Percentiles rank a stretch among this genome's conserved stretches.
Conservation (phyloP, 2,329 filamentous ascomycete species). For the Sphaerostilbella broomeana region DNA sequence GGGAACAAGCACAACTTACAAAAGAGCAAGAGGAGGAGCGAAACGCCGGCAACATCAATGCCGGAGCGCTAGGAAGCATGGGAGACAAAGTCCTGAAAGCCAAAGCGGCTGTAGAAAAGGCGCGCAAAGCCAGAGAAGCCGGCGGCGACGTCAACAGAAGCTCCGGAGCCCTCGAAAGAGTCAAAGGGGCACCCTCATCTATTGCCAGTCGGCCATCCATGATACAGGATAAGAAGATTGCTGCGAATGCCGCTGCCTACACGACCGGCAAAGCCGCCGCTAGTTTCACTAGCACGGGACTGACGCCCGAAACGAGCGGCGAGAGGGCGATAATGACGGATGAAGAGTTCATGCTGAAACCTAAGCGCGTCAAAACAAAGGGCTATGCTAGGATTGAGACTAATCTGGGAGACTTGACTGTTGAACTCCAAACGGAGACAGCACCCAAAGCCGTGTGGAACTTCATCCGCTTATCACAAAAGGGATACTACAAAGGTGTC, state of each 20-base stretch:
- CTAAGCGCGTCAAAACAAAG: slow-evolving; percentile 79
- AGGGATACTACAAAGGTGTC: slow-evolving; percentile 81
- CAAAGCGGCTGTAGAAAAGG: slow-evolving; percentile 88
- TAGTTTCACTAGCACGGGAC: slow-evolving; percentile 88
- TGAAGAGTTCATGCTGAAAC: slow-evolving; percentile 94
- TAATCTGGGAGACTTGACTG: slow-evolving; percentile 73
- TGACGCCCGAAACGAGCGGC: slow-evolving; percentile 85
- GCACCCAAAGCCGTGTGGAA: slow-evolving; percentile 96
- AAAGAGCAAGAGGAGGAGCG: slow-evolving; percentile 64
- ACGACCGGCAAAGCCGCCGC: slow-evolving; percentile 88
- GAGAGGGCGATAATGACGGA: slow-evolving; percentile 82
- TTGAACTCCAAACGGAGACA: slow-evolving; percentile 86
- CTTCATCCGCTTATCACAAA: slow-evolving; percentile 80
- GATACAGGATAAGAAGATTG: slow-evolving; percentile 52
- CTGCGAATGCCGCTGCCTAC: slow-evolving; percentile 82
- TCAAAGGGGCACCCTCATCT: slow-evolving; percentile 5
- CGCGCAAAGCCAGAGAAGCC: slow-evolving; percentile 65
- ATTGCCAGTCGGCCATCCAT: slow-evolving; percentile 29
- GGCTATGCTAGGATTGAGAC: slow-evolving; percentile 90
- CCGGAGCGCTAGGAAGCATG: slow-evolving; percentile 68
- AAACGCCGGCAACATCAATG: slow-evolving; percentile 65
- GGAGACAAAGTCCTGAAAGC: slow-evolving; percentile 80
- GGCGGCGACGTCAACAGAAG: slow-evolving; percentile 51
- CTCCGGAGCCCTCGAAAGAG: slow-evolving; percentile 36
- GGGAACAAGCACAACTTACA: slow-evolving; percentile 60